Evolutionary conservation across 2,329 filamentous ascomycete genomes (phyloP).

Genomic region (Diaporthe nobilis): DNA sequence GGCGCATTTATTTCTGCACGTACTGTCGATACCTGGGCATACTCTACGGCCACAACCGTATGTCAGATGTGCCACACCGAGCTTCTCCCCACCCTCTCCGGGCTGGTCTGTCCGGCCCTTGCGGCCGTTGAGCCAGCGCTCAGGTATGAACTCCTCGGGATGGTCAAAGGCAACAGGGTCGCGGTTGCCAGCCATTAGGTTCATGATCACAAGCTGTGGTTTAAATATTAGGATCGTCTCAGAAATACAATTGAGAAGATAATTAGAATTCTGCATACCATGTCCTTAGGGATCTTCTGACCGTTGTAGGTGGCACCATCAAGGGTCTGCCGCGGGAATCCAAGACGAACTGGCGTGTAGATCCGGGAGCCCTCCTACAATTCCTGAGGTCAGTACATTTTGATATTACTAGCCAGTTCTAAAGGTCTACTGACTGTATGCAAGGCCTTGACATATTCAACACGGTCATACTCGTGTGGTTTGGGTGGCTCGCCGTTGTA

Average conservation of each 20-base stretch:
- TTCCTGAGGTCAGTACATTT: too few relatives aligned
- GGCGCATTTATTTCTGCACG: not conserved
- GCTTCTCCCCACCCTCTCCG: not conserved
- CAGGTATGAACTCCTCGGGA: not conserved
- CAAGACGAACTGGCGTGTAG: not conserved
- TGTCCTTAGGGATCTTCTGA: conserved; percentile 3
- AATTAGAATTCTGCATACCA: too few relatives aligned
- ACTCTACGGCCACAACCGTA: not conserved
- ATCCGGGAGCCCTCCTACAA: conserved; percentile 7
- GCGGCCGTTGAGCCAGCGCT: not conserved
- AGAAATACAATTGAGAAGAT: too few relatives aligned
- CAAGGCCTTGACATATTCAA: conserved; percentile 1
- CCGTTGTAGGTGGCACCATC: not conserved
- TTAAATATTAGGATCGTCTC: not conserved
- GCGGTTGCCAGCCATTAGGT: not conserved
- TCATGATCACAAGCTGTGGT: not conserved
- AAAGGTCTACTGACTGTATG: not conserved
- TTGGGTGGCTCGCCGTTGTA: conserved; percentile 1
- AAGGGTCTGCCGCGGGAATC: conserved; percentile 13
- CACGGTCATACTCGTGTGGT: conserved; percentile 11
- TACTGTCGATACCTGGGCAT: not conserved
- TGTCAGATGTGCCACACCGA: not conserved
- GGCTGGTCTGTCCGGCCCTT: not conserved
- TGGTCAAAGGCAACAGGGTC: not conserved
- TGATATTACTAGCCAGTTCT: too few relatives aligned